Percentiles rank a stretch among this genome's conserved stretches.
phyloP scores from a whole-genome alignment of 2,329 filamentous ascomycete genomes.

The Paradendryphiella salina region DNA sequence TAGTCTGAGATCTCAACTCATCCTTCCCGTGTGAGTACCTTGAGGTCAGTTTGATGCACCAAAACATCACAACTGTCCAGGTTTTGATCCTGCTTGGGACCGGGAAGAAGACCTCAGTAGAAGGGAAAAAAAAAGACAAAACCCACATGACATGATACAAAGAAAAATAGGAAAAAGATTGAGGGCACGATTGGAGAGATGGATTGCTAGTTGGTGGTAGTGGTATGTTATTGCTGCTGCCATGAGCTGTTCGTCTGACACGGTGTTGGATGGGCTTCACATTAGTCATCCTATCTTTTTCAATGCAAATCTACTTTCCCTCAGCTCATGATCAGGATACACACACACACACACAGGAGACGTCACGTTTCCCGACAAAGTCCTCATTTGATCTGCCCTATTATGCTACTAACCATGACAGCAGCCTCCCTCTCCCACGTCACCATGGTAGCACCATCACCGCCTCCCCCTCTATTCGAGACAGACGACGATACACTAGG shows the following conservation, averaged over 20 bases:
- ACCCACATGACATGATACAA: conserved; percentile 21
- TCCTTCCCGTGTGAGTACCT: not conserved
- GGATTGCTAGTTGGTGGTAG: not conserved
- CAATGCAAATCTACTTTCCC: conserved; percentile 16
- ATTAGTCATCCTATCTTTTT: conserved; percentile 4
- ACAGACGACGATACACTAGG: conserved; percentile 57
- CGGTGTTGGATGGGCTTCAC: not conserved
- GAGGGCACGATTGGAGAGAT: conserved; percentile 21
- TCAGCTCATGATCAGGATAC: not conserved
- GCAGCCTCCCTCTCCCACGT: conserved; percentile 89
- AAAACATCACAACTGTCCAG: not conserved
- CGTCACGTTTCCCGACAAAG: too few relatives aligned
- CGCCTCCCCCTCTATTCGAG: not conserved
- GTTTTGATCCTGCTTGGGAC: not conserved
- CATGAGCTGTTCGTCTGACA: not conserved
- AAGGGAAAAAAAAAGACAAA: conserved; percentile 22
- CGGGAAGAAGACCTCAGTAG: conserved; percentile 15
- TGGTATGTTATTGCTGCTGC: not conserved
- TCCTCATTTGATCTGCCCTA: conserved; percentile 52
- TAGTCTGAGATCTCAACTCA: conserved; percentile 28
- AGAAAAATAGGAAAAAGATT: conserved; percentile 19
- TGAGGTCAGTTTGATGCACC: not conserved
- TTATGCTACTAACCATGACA: conserved; percentile 88
- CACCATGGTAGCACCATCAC: conserved; percentile 50
- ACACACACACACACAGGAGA: too few relatives aligned